Evolutionary conservation across 2,329 filamentous ascomycete genomes (phyloP).

Genomic region (Colletotrichum nymphaeae): DNA sequence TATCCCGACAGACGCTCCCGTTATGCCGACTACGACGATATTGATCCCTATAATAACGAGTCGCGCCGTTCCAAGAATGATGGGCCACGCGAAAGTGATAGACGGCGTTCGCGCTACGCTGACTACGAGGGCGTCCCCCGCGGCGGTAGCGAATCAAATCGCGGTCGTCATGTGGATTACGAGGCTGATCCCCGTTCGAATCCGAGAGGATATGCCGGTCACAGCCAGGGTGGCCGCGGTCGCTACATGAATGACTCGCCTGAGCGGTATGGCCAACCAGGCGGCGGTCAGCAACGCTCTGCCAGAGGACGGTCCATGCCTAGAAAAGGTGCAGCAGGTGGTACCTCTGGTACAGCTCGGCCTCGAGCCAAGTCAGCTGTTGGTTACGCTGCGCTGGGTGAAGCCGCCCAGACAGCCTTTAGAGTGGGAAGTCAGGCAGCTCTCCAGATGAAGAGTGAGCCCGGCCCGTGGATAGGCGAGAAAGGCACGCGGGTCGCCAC

Average conservation of each 20-base stretch:
- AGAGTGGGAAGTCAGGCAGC: constrained; percentile 61
- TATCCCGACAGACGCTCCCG: not conserved
- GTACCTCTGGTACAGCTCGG: constrained; percentile 3
- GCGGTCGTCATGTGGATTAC: not conserved
- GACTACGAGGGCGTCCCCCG: constrained; percentile 6
- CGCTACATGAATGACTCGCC: constrained; percentile 16
- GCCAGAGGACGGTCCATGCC: constrained; percentile 27
- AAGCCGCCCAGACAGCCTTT: constrained; percentile 58
- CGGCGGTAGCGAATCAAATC: not conserved
- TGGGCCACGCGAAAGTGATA: not conserved
- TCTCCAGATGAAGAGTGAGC: constrained; percentile 57
- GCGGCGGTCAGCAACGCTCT: constrained; percentile 4
- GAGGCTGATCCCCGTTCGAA: not conserved
- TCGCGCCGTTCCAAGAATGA: not conserved
- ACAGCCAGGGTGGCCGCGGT: constrained; percentile 14
- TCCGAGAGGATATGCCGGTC: not conserved
- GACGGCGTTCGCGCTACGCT: constrained; percentile 3
- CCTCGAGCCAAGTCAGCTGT: constrained; percentile 38
- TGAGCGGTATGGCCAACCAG: constrained; percentile 4
- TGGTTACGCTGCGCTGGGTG: constrained; percentile 33
- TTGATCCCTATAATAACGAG: not conserved
- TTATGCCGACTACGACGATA: constrained; percentile 16
- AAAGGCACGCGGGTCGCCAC: constrained; percentile 62
- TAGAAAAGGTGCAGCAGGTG: constrained; percentile 4
- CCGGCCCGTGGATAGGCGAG: constrained; percentile 58